Evolutionary conservation across 768 basidiomycete genomes (phyloP), one percentile per base, ranked within the genome.

Genomic region (Tulasnella sp.): DNA sequence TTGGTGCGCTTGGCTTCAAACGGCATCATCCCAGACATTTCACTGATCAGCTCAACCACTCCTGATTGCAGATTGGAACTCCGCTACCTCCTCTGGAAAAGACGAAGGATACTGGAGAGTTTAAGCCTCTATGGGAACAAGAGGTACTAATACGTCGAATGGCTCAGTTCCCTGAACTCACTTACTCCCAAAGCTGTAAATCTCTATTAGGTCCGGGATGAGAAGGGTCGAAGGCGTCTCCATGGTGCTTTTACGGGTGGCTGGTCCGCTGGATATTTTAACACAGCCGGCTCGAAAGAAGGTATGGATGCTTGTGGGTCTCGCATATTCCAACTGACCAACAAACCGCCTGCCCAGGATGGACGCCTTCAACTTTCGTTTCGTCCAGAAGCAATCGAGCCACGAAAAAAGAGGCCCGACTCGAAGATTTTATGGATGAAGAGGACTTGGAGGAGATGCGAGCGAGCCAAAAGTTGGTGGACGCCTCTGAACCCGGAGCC

Each of bases 201-300:
- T 80, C 36, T 67, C 52, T n/a, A n/a, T n/a, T 77, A 95, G 92
- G 94, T 95, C 14, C 87, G 92, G 79, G 96, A 99, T 84, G 96
- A 99, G 83, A 90, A 97, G 81, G 95, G 96, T 39, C 88, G 97
- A 67, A 85, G 94, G 79, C 86, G 97, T 76, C 85, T 99, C n/a
- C 97, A 99, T 82, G 97, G 97, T 3, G 97, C 97, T 3, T 99
- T 99, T 84, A 98, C 96, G 0, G 97, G 97, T 31, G 97, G 97
- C 14, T 99, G 95, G 86, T 95, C 93, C 74, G 97, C 97, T 36
- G 97, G 97, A 0, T 98, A 98, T 84, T 98, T 91, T 85, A 99
- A 99, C 83, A 88, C 91, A 1, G 97, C 97, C 45, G 97, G 97
- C 1, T 96, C 93, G 7, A 94, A 97, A 83, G 96, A 99, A 88